Conservation (phyloP, 2,329 filamentous ascomycete genomes). For the Colletotrichum costaricense region DNA sequence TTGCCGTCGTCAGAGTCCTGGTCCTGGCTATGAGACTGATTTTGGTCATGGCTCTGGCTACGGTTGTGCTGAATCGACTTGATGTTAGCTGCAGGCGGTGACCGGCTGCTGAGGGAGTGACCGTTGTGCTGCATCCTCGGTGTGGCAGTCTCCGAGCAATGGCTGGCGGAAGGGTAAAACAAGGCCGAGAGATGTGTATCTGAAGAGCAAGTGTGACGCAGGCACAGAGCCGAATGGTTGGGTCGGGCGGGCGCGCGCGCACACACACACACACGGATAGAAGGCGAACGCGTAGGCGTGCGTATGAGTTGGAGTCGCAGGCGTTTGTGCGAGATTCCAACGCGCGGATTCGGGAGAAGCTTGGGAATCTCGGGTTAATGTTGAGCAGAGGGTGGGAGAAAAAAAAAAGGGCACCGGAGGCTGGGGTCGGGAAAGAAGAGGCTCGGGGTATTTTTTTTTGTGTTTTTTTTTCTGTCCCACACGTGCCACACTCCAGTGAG, state of each 20-base stretch:
- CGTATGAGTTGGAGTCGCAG: constrained; percentile 31
- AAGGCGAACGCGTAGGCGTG: constrained; percentile 24
- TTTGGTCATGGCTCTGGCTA: constrained; percentile 1
- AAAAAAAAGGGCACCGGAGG: constrained; percentile 32
- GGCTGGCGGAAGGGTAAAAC: constrained; percentile 4
- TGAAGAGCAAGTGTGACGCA: constrained; percentile 3
- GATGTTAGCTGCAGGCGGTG: constrained; percentile 32
- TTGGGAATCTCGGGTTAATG: constrained; percentile 56
- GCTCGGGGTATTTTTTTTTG: constrained; percentile 32
- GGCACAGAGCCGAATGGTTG: constrained; percentile 23
- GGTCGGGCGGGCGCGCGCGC: constrained; percentile 45
- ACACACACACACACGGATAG: not conserved
- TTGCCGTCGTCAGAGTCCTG: constrained; percentile 61
- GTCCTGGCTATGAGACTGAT: constrained; percentile 38
- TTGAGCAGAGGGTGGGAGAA: constrained; percentile 50
- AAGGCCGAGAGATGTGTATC: constrained; percentile 8
- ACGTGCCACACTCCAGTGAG: constrained; percentile 14
- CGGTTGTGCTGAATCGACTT: constrained; percentile 18
- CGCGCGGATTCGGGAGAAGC: constrained; percentile 27
- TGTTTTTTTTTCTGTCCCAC: constrained; percentile 31
- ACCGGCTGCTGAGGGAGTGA: constrained; percentile 31
- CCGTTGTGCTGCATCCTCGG: constrained; percentile 38
- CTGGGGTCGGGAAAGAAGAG: constrained; percentile 30
- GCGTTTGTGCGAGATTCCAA: constrained; percentile 29
- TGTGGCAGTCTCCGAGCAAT: constrained; percentile 6